These are phyloP conservation scores for Podosphaera fusca DNA, from an alignment of 2,329 filamentous ascomycete species.

Conservation along the genomic window DNA sequence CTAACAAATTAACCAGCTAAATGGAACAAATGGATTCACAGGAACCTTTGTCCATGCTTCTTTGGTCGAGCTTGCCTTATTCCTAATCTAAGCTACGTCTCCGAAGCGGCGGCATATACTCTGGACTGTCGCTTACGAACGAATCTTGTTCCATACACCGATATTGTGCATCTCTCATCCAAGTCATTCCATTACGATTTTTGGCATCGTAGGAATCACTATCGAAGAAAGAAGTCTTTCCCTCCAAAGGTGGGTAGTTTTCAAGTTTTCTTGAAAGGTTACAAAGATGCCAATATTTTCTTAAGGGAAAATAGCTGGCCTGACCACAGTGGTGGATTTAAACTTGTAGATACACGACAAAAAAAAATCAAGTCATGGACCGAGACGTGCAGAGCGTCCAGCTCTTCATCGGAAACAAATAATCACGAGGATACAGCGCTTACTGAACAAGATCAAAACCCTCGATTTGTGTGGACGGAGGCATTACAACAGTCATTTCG, in stretches of 20 bases:
- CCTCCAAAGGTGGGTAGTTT: slow-evolving; percentile 88
- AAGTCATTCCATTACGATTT: slow-evolving; percentile 98
- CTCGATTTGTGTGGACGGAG: slow-evolving; percentile 63
- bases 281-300: slow-evolving; percentile 91
- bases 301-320: slow-evolving; percentile 92
- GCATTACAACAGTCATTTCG: slow-evolving; percentile 72
- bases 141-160: slow-evolving; percentile 85
- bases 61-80: slow-evolving; percentile 89
- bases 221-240: slow-evolving; percentile 65
- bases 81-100: slow-evolving; percentile 92
- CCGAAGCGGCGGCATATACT: slow-evolving; percentile 89
- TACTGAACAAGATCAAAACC: slow-evolving; percentile 7
- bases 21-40: slow-evolving; percentile 99
- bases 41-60: slow-evolving; percentile 91
- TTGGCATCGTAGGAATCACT: slow-evolving; percentile 77
- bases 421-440: slow-evolving; percentile 27
- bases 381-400: slow-evolving; percentile 50
- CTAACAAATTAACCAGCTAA: slow-evolving; percentile 30
- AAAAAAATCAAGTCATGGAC: slow-evolving; percentile 54
- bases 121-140: slow-evolving; percentile 78
- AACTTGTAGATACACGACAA: slow-evolving; percentile 40
- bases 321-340: slow-evolving; percentile 53
- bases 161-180: slow-evolving; percentile 80
- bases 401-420: slow-evolving; percentile 33
- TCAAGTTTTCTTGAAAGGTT: slow-evolving; percentile 90